Conservation (phyloP, 176 grass and related monocot genomes). For the Paspalum notatum region DNA sequence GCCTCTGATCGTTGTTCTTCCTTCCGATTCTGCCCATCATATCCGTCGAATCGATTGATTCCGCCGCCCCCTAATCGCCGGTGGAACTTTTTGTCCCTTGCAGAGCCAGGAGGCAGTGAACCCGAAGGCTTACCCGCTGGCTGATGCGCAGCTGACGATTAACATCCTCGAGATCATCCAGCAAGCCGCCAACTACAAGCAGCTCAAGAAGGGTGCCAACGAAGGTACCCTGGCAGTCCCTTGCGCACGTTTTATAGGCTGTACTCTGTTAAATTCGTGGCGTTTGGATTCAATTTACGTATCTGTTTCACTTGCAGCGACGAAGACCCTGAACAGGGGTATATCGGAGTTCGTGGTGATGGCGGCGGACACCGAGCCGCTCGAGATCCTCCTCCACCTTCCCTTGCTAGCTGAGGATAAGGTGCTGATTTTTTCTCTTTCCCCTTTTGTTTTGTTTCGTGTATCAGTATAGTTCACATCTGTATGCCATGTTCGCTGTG, state of each 20-base stretch:
- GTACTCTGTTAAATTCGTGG: background rate
- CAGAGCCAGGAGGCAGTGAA: slow-evolving; percentile 82
- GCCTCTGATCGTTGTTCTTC: background rate
- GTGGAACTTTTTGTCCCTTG: background rate
- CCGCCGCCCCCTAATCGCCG: background rate
- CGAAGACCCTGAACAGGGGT: slow-evolving; percentile 85
- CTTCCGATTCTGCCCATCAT: background rate
- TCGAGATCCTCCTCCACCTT: slow-evolving; percentile 88
- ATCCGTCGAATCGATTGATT: slow-evolving; percentile 15
- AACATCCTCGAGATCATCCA: slow-evolving; percentile 78
- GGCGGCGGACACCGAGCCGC: slow-evolving; percentile 83
- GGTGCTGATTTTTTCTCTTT: slow-evolving; percentile 26
- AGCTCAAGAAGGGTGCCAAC: slow-evolving; percentile 92
- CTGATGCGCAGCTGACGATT: slow-evolving; percentile 73
- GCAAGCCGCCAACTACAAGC: slow-evolving; percentile 86
- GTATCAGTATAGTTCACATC: background rate
- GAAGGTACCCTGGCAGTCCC: slow-evolving; percentile 54
- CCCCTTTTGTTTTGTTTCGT: background rate
- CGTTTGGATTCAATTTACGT: background rate
- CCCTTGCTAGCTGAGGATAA: slow-evolving; percentile 85
- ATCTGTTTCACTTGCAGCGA: slow-evolving; percentile 41
- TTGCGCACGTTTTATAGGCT: background rate
- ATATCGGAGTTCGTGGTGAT: slow-evolving; percentile 91
- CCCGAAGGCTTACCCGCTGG: slow-evolving; percentile 88
- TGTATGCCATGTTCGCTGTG: background rate